Base-by-base conservation (phyloP, 768 basidiomycete genomes). In the Lactarius trivialis region DNA sequence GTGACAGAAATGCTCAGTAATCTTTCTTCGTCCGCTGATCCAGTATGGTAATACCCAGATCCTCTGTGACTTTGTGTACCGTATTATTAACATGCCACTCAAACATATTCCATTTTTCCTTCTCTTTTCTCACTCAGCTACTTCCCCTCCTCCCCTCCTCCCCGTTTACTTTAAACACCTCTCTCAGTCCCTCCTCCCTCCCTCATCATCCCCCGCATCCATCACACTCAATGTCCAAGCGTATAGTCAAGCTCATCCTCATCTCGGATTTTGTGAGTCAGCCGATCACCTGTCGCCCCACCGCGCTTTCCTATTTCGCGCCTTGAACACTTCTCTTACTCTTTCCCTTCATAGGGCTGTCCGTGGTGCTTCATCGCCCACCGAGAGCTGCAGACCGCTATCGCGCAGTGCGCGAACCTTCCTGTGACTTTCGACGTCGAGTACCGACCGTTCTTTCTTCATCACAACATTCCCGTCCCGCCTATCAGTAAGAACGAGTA, bases 401-500 rank as follows among this genome's bases (percentile, higher is more conserved):
- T 79, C 52, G 69, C 73, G 17, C 70, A 72, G 56, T 72, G 68
- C 50, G 58, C 65, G 17, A 70, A 76, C 61, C 68, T 74, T 15
- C 71, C 73, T 5, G 41, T 70, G 28, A 54, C 67, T 21, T 76
- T 80, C 69, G 73, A 77, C 41, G 68, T 80, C 66, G 77, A 81
- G 66, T 77, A 79, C 70, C 71, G 77, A 43, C 81, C 81, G 4
- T 82, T 75, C 73, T 66, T 76, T 37, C 76, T 82, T 36, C 74
- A 80, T 64, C 74, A 74, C 3, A 68, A 71, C 7, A 61, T 80
- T 58, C 68, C 71, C 45, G 67, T 68, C 64, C 67, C 73, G 37
- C 62, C 70, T 43, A 14, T 70, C 1, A 70, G 68, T 48, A 74
- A 72, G 66, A 52, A 48, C n/a, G 65, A 72, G 45, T 74, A 66